phyloP scores from a whole-genome alignment of 495 filamentous ascomycete genomes.

The Rhizodiscina lignyota region DNA sequence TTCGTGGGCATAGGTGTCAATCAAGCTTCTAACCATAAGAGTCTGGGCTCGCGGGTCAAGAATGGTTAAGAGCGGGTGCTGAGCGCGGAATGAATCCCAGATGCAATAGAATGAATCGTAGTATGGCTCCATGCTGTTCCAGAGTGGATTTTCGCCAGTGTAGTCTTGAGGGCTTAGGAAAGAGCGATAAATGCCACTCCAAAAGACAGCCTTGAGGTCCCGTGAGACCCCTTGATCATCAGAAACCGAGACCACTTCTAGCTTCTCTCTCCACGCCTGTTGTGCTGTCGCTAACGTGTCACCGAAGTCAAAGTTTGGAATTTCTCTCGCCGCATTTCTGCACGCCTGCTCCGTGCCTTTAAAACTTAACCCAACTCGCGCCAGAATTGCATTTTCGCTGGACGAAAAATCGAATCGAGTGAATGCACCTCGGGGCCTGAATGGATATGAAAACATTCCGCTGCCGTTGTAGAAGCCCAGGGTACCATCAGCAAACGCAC shows the following conservation, averaged over 20 bases:
- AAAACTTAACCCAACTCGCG: conserved; percentile 23
- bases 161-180: conserved; percentile 17
- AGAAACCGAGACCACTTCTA: conserved; percentile 8
- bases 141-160: conserved; percentile 51
- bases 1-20: conserved; percentile 12
- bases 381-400: conserved; percentile 32
- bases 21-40: conserved; percentile 47
- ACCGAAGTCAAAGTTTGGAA: conserved; percentile 13
- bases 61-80: conserved; percentile 54
- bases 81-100: conserved; percentile 61
- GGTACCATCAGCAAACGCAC: conserved; percentile 41
- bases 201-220: conserved; percentile 11
- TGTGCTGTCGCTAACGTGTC: conserved; percentile 6
- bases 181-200: conserved; percentile 14
- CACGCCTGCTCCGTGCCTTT: conserved; percentile 14
- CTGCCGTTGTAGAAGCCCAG: conserved; percentile 34
- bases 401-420: conserved; percentile 30
- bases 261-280: conserved; percentile 11
- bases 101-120: conserved; percentile 27
- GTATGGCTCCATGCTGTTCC: conserved; percentile 47
- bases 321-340: conserved; percentile 11
- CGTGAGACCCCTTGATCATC: conserved; percentile 5
- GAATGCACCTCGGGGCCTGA: background rate
- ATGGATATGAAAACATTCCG: too few relatives aligned
- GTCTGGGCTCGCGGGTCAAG: conserved; percentile 47